A percentile compares a stretch with the other conserved stretches of the same genome.
These are phyloP conservation scores for Penicillium lividum DNA, from an alignment of 495 filamentous ascomycete genomes.

Conservation along the genomic window DNA sequence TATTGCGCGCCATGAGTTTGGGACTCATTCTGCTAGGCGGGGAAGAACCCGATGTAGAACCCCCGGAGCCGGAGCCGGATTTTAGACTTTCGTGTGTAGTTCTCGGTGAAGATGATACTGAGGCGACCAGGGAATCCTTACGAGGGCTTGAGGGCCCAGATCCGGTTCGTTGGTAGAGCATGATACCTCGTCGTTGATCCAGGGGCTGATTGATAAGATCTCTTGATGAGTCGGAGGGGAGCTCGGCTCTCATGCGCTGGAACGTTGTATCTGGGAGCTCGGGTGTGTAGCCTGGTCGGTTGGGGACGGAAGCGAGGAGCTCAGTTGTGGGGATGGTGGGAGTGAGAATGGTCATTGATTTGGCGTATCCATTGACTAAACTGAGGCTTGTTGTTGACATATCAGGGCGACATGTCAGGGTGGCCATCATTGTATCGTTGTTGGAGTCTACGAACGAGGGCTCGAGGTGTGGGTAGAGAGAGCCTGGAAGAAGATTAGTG, in stretches of 20 bases:
- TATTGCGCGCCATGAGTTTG: neutral
- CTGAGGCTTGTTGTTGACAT: neutral
- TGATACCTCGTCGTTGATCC: slow-evolving; percentile 11
- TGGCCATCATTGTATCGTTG: neutral
- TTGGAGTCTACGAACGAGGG: neutral
- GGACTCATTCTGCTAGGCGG: neutral
- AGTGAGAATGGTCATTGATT: neutral
- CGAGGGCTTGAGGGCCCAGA: neutral
- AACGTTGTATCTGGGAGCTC: slow-evolving; percentile 40
- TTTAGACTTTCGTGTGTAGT: neutral
- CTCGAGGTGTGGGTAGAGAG: neutral
- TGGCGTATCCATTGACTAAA: neutral
- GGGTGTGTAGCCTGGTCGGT: slow-evolving; percentile 10
- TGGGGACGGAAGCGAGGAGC: slow-evolving; percentile 12
- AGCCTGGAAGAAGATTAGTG: neutral
- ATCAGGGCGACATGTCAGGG: neutral
- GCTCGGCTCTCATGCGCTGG: slow-evolving; percentile 32
- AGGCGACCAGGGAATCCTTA: neutral
- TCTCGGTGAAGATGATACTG: neutral
- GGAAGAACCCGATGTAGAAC: neutral
- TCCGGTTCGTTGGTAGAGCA: neutral
- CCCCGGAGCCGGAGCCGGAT: neutral
- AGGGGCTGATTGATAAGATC: slow-evolving; percentile 39
- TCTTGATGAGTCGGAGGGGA: slow-evolving; percentile 25
- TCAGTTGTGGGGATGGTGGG: slow-evolving; percentile 5